Percentiles rank a stretch among this genome's conserved stretches.
Evolutionary conservation across 192 early-diverging fungal species (phyloP).

Genomic region (Entomortierella lignicola): DNA sequence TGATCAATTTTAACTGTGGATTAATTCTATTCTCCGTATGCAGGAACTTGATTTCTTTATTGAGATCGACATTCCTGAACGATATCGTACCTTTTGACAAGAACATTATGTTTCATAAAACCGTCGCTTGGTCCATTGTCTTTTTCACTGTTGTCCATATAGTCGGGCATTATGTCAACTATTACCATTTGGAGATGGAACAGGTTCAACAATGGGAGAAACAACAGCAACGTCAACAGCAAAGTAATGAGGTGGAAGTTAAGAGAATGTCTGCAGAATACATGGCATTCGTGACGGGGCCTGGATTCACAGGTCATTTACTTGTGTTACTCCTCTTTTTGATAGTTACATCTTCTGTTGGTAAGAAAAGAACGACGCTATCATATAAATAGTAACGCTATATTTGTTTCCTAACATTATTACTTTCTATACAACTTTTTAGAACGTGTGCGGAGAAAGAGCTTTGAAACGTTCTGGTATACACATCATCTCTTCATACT

Average conservation of each 20-base stretch:
- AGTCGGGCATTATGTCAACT: conserved; percentile 85
- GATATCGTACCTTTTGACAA: conserved; percentile 88
- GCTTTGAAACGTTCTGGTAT: conserved; percentile 88
- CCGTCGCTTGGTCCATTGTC: conserved; percentile 81
- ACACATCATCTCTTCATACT: conserved; percentile 88
- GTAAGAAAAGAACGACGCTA: conserved; percentile 54
- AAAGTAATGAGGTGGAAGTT: conserved; percentile 17
- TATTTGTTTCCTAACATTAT: no score
- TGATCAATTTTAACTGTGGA: conserved; percentile 81
- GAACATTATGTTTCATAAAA: conserved; percentile 85
- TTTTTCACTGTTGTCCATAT: conserved; percentile 81
- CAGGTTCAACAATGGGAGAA: neutral
- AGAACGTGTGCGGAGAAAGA: conserved; percentile 62
- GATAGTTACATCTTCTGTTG: conserved; percentile 80
- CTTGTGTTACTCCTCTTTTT: conserved; percentile 77
- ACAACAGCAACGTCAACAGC: neutral
- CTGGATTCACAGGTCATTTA: conserved; percentile 86
- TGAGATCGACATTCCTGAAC: conserved; percentile 79
- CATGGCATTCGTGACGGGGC: conserved; percentile 74
- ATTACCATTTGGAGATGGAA: conserved; percentile 61
- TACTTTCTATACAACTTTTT: no score
- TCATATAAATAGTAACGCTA: conserved; percentile 2
- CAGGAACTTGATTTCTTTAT: conserved; percentile 80
- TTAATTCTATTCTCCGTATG: conserved; percentile 81
- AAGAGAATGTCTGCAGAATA: conserved; percentile 44